Evolutionary conservation across 192 early-diverging fungal genomes (phyloP).

Genomic region (Phlyctochytrium planicorne): DNA sequence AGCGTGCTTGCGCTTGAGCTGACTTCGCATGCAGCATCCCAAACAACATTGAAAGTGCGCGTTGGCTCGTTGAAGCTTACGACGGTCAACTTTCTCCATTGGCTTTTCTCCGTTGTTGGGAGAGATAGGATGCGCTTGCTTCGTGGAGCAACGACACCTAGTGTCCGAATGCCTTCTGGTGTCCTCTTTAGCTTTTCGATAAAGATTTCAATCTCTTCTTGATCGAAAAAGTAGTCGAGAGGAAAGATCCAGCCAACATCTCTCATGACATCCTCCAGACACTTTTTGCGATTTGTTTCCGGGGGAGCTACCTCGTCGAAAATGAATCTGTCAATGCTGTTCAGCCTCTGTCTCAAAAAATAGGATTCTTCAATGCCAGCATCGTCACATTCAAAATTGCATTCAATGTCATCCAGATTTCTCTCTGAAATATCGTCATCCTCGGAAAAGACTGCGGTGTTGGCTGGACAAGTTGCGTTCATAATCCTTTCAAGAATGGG

Average conservation of each 20-base stretch:
- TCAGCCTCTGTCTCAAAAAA: too few relatives aligned
- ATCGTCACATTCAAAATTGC: too few relatives aligned
- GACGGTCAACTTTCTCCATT: background rate
- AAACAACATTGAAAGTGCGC: background rate
- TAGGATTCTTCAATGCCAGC: too few relatives aligned
- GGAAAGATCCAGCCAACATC: background rate
- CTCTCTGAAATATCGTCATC: too few relatives aligned
- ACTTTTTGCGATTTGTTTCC: too few relatives aligned
- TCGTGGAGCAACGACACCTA: background rate
- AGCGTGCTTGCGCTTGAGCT: background rate
- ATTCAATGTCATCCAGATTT: too few relatives aligned
- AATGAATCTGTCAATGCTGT: too few relatives aligned
- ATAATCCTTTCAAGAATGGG: too few relatives aligned
- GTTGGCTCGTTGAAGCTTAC: background rate
- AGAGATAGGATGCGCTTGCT: background rate
- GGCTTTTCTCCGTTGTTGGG: background rate
- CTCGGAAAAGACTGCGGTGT: too few relatives aligned
- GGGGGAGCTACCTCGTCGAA: too few relatives aligned
- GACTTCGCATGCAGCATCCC: background rate
- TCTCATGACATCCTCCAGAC: too few relatives aligned
- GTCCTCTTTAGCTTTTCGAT: background rate
- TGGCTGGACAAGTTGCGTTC: too few relatives aligned
- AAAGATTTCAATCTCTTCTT: background rate
- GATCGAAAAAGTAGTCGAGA: background rate
- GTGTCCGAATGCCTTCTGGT: background rate